These are phyloP conservation scores for Penicillium maclennaniae DNA, from an alignment of 495 filamentous ascomycete genomes.

Conservation along the genomic window DNA sequence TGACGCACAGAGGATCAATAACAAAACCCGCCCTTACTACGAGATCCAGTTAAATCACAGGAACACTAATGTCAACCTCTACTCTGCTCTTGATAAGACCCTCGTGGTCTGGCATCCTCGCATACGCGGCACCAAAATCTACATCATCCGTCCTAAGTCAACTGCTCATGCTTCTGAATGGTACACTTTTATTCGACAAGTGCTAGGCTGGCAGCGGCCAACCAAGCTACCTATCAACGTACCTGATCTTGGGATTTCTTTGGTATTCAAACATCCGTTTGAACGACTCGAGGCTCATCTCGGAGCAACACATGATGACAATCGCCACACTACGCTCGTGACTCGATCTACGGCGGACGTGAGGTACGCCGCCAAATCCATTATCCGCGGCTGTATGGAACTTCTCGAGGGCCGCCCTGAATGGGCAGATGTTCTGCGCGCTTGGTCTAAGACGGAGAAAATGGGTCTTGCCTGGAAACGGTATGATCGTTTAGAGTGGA, in stretches of 20 bases:
- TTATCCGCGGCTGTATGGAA: slow-evolving; percentile 56
- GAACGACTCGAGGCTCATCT: slow-evolving; percentile 46
- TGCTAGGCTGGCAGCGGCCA: slow-evolving; percentile 57
- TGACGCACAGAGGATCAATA: slow-evolving; percentile 50
- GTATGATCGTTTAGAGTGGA: slow-evolving; percentile 73
- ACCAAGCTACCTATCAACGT: slow-evolving; percentile 60
- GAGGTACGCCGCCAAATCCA: slow-evolving; percentile 49
- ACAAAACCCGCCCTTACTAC: slow-evolving; percentile 50
- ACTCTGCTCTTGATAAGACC: slow-evolving; percentile 69
- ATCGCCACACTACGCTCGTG: slow-evolving; percentile 39
- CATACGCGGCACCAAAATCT: slow-evolving; percentile 58
- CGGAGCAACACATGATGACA: slow-evolving; percentile 33
- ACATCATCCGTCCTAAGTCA: slow-evolving; percentile 63
- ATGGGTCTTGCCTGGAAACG: slow-evolving; percentile 75
- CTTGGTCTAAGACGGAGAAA: slow-evolving; percentile 57
- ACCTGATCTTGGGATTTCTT: slow-evolving; percentile 61
- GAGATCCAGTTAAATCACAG: slow-evolving; percentile 55
- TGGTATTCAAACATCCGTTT: slow-evolving; percentile 64
- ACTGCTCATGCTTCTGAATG: slow-evolving; percentile 65
- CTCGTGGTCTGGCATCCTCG: slow-evolving; percentile 62
- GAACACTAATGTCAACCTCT: slow-evolving; percentile 60
- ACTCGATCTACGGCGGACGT: slow-evolving; percentile 47
- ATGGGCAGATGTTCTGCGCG: slow-evolving; percentile 59
- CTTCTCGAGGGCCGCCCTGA: slow-evolving; percentile 56
- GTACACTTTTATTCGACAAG: slow-evolving; percentile 67